Evolutionary conservation across 805 yeast species (phyloP).

Genomic region (Pichia rugopelliculosa): DNA sequence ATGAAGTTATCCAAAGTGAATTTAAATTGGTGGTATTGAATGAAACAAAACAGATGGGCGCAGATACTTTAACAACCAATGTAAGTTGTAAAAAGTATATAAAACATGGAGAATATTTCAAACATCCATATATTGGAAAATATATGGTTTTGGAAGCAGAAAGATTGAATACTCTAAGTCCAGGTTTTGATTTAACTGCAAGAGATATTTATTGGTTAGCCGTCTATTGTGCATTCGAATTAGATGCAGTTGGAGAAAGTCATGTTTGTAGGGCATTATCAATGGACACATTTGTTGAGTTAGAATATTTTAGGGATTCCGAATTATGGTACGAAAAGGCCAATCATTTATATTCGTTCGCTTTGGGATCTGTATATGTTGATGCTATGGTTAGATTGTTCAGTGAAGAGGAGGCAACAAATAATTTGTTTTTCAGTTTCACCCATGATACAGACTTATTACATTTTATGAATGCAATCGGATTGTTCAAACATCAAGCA

Average conservation of each 20-base stretch:
- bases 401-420: slow-evolving; percentile 16
- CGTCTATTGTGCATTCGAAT: slow-evolving; percentile 66
- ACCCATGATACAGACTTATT: slow-evolving; percentile 67
- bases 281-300: slow-evolving; percentile 55
- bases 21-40: slow-evolving; percentile 35
- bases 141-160: slow-evolving; percentile 35
- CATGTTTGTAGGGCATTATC: slow-evolving; percentile 63
- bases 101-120: slow-evolving; percentile 17
- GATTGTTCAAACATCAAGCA: slow-evolving; percentile 33
- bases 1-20: slow-evolving; percentile 30
- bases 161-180: slow-evolving; percentile 50
- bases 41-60: slow-evolving; percentile 45
- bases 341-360: slow-evolving; percentile 44
- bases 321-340: slow-evolving; percentile 55
- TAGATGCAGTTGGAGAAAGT: slow-evolving; percentile 62
- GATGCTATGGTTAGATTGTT: slow-evolving; percentile 33
- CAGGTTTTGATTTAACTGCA: slow-evolving; percentile 44
- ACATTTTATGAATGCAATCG: slow-evolving; percentile 57
- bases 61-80: slow-evolving; percentile 52
- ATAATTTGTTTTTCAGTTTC: slow-evolving; percentile 45
- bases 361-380: slow-evolving; percentile 55
- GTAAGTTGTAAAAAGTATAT: slow-evolving; percentile 35
- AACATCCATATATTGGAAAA: slow-evolving; percentile 13
- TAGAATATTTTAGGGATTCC: slow-evolving; percentile 55
- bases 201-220: slow-evolving; percentile 48